Base-by-base conservation (phyloP, 345 rosid genomes). In the Physaria fendleri region DNA sequence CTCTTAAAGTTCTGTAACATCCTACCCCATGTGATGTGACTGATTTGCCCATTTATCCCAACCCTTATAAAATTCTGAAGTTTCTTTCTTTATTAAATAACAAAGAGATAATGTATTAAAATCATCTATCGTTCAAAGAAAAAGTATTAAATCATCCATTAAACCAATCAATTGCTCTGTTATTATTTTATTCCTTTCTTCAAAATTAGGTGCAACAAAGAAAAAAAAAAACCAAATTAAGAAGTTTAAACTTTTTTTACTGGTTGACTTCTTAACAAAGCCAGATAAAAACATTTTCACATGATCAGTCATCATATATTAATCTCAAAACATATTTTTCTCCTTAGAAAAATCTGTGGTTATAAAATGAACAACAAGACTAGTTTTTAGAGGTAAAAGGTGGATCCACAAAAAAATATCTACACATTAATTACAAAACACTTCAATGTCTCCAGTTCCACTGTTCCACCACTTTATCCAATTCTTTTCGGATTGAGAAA, bases 41-140 rank as follows among this genome's bases (percentile, higher is more conserved):
- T 62, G 56, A 69, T 54, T 55, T 62, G 39, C 39, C 68, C 42
- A 55, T 69, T 69, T 54, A 69, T 69, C 58, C 58, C 52, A 46
- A 54, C 25, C 45, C 45, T 61, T 15, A 42, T 22, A 34, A 16
- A n/a, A n/a, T n/a, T 27, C 12, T 45, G n/a, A 25, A 29, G 21
- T 28, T 56, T 38, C 10, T 48, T 38, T 29, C 3, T 35, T 34
- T 5, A 35, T 4, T 16, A 33, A 22, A 20, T 6, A 5, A 29
- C 24, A 32, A 9, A 55, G 30, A 54, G 43, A 38, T 18, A 32
- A 32, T 32, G 13, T 32, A 35, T 8, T 14, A 3, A n/a, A n/a
- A n/a, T n/a, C n/a, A n/a, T n/a, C n/a, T n/a, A n/a, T n/a, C n/a
- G n/a, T n/a, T n/a, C n/a, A n/a, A n/a, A n/a, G n/a, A n/a, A n/a